A percentile compares a stretch with the other conserved stretches of the same genome.
phyloP scores from a whole-genome alignment of 2,329 filamentous ascomycete species.

The Polytolypa hystricis region DNA sequence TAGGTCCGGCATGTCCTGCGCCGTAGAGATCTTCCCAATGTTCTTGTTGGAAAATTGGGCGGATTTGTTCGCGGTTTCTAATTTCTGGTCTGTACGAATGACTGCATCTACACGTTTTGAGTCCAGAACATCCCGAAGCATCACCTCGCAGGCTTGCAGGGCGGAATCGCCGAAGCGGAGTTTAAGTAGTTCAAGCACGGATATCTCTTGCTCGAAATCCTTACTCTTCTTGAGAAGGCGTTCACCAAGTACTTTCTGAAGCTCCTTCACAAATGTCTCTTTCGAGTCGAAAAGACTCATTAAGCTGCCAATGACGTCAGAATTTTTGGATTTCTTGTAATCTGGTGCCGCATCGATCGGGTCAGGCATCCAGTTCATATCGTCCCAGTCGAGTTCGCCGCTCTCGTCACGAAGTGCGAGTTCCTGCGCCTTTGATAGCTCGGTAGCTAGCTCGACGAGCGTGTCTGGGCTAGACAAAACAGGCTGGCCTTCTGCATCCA shows the following conservation, averaged over 20 bases:
- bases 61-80: constrained; percentile 21
- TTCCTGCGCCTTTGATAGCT: constrained; percentile 35
- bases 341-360: constrained; percentile 87
- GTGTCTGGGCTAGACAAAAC: constrained; percentile 27
- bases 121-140: constrained; percentile 87
- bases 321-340: constrained; percentile 77
- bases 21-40: constrained; percentile 25
- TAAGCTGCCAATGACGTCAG: constrained; percentile 84
- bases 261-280: constrained; percentile 87
- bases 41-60: constrained; percentile 14
- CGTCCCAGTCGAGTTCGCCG: constrained; percentile 74
- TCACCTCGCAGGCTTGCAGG: constrained; percentile 89
- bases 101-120: constrained; percentile 61
- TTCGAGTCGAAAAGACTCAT: constrained; percentile 80
- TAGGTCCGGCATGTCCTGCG: constrained; percentile 37
- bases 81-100: constrained; percentile 45
- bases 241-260: constrained; percentile 80
- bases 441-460: constrained; percentile 43
- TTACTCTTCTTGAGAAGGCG: constrained; percentile 57
- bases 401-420: constrained; percentile 35
- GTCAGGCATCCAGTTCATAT: constrained; percentile 87
- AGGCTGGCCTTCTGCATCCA: constrained; percentile 26
- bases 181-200: constrained; percentile 78
- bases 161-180: constrained; percentile 74
- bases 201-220: constrained; percentile 66